Evolutionary conservation across 768 basidiomycete genomes (phyloP).

Genomic region (Tylopilus intermedius): DNA sequence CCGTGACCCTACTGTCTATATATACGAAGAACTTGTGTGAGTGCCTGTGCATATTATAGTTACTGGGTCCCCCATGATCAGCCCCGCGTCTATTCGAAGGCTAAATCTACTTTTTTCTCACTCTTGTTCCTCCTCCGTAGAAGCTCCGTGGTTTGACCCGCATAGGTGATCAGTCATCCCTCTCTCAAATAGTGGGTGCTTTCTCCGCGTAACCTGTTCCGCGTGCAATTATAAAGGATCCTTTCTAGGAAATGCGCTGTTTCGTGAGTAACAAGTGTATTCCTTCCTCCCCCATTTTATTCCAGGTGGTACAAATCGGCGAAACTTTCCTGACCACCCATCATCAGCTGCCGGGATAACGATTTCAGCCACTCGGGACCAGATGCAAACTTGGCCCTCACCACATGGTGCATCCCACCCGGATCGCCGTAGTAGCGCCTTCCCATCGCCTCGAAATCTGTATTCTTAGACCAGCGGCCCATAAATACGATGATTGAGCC

Average conservation of each 20-base stretch:
- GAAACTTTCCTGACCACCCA: background rate
- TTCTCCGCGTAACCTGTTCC: background rate
- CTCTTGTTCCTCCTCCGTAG: background rate
- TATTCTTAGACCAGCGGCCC: background rate
- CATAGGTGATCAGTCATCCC: background rate
- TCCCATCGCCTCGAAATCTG: background rate
- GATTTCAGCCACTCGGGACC: background rate
- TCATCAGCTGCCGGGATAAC: background rate
- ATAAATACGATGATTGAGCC: constrained; percentile 9
- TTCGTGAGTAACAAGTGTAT: background rate
- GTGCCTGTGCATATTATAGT: background rate
- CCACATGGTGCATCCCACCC: background rate
- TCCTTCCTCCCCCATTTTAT: background rate
- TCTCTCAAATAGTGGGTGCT: background rate
- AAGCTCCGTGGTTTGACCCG: background rate
- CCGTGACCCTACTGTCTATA: background rate
- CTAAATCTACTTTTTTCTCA: background rate
- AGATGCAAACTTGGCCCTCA: background rate
- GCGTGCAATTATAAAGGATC: background rate
- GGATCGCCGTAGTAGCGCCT: background rate
- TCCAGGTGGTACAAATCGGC: background rate
- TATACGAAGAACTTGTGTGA: background rate
- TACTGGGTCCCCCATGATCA: background rate
- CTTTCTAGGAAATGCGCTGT: background rate
- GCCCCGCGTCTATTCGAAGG: background rate